A percentile compares a stretch with the other conserved stretches of the same genome.
These are phyloP conservation scores for Alternaria conjuncta DNA, from an alignment of 2,329 filamentous ascomycete genomes.

Conservation along the genomic window DNA sequence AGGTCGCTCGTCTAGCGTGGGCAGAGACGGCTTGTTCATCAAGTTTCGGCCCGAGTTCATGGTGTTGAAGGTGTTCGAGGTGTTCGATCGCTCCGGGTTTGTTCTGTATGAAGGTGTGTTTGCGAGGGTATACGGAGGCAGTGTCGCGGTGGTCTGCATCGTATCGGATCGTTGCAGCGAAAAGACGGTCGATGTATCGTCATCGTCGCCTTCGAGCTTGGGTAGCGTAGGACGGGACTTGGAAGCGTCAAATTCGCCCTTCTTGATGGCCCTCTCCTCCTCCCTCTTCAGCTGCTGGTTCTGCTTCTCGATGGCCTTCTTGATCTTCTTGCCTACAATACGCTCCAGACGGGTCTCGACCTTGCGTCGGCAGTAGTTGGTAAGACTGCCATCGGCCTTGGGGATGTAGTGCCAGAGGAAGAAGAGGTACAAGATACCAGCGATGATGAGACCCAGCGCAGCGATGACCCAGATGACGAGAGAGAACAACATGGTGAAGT, in stretches of 20 bases:
- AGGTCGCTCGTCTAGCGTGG: conserved; percentile 51
- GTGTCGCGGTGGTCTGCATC: conserved; percentile 41
- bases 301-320: conserved; percentile 84
- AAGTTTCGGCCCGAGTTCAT: conserved; percentile 23
- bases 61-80: conserved; percentile 60
- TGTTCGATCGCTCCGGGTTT: conserved; percentile 63
- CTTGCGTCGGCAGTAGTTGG: conserved; percentile 88
- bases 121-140: conserved; percentile 53
- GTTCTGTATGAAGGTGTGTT: conserved; percentile 26
- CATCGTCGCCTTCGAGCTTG: conserved; percentile 47
- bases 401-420: conserved; percentile 96
- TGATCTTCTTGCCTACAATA: conserved; percentile 86
- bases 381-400: conserved; percentile 76
- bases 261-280: conserved; percentile 52
- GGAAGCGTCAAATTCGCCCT: conserved; percentile 50
- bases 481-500: conserved; percentile 92
- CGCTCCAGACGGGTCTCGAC: conserved; percentile 83
- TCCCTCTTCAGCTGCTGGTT: conserved; percentile 57
- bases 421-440: conserved; percentile 78
- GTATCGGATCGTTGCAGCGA: conserved; percentile 45
- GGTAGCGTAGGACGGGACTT: conserved; percentile 50
- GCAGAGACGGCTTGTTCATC: conserved; percentile 50
- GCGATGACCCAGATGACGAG: conserved; percentile 87
- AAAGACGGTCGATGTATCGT: conserved; percentile 48
- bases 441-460: conserved; percentile 73